A percentile compares a stretch with the other conserved stretches of the same genome.
These are phyloP conservation scores for Tricholoma bakamatsutake DNA, from an alignment of 768 basidiomycete species.

Conservation along the genomic window DNA sequence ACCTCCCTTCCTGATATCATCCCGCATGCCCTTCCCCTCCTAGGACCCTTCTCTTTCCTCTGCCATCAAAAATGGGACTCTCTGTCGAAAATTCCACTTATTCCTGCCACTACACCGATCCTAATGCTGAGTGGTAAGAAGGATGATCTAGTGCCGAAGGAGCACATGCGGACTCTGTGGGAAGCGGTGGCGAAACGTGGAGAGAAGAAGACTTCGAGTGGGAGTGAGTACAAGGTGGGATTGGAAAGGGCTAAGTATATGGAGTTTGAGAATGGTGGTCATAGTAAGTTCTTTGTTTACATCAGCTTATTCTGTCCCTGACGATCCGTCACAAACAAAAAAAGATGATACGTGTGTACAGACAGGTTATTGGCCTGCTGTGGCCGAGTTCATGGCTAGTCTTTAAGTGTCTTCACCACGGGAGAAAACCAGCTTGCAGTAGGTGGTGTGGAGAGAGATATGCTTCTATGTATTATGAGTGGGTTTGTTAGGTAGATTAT, in stretches of 20 bases:
- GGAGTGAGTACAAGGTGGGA: constrained; percentile 39
- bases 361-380: constrained; percentile 48
- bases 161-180: constrained; percentile 75
- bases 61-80: constrained; percentile 91
- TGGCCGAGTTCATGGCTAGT: constrained; percentile 37
- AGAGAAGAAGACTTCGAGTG: constrained; percentile 33
- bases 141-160: constrained; percentile 71
- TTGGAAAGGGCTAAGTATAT: constrained; percentile 49
- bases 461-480: not conserved
- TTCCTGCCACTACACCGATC: constrained; percentile 64
- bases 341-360: constrained; percentile 53
- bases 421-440: not conserved
- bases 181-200: constrained; percentile 53
- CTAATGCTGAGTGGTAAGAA: constrained; percentile 72
- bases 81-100: constrained; percentile 52
- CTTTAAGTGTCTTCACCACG: not conserved
- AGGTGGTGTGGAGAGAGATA: not conserved
- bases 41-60: constrained; percentile 70
- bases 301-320: not conserved
- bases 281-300: constrained; percentile 36
- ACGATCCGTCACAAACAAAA: constrained; percentile 1
- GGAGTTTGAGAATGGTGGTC: constrained; percentile 48
- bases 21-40: constrained; percentile 70
- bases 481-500: not conserved
- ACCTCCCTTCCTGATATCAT: constrained; percentile 77